These are phyloP conservation scores for Tricholoma hemisulphureum DNA, from an alignment of 768 basidiomycete species.

Conservation along the genomic window DNA sequence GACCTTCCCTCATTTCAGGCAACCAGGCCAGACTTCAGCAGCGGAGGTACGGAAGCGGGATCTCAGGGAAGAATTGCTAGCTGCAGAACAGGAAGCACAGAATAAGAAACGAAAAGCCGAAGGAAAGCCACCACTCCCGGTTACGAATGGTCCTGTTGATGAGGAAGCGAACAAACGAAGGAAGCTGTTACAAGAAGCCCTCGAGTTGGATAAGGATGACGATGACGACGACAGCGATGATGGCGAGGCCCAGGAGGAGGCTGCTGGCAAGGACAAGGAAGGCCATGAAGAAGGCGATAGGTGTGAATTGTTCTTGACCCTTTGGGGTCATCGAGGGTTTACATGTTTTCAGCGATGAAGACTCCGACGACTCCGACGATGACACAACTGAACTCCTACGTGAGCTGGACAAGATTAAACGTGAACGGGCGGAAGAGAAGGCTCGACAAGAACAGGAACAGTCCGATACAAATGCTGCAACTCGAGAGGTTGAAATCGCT, in stretches of 20 bases:
- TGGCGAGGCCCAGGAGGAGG: conserved; percentile 19
- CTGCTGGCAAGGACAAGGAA: conserved; percentile 37
- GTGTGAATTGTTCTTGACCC: conserved; percentile 24
- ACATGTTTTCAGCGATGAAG: conserved; percentile 43
- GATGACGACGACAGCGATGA: conserved; percentile 60
- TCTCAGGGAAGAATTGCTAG: conserved; percentile 76
- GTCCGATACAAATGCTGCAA: conserved; percentile 54
- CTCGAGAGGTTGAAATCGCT: conserved; percentile 81
- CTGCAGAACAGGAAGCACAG: conserved; percentile 82
- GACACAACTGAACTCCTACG: conserved; percentile 92
- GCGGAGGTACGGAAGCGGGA: conserved; percentile 78
- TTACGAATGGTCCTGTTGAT: conserved; percentile 41
- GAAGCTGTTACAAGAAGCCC: conserved; percentile 82
- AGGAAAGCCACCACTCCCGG: conserved; percentile 55
- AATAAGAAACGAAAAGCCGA: conserved; percentile 93
- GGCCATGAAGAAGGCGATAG: conserved; percentile 42
- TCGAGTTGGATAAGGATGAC: conserved; percentile 89
- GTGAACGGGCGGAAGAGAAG: conserved; percentile 92
- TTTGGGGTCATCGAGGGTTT: neutral
- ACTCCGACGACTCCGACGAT: conserved; percentile 69
- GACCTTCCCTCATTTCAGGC: conserved; percentile 40
- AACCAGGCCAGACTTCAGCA: conserved; percentile 85
- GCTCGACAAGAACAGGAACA: conserved; percentile 77
- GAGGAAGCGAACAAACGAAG: conserved; percentile 79
- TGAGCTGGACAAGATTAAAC: conserved; percentile 98